Evolutionary conservation across 331 rosid species (phyloP), one percentile per base, ranked within the genome.

Genomic region (Rosa hybrid): DNA sequence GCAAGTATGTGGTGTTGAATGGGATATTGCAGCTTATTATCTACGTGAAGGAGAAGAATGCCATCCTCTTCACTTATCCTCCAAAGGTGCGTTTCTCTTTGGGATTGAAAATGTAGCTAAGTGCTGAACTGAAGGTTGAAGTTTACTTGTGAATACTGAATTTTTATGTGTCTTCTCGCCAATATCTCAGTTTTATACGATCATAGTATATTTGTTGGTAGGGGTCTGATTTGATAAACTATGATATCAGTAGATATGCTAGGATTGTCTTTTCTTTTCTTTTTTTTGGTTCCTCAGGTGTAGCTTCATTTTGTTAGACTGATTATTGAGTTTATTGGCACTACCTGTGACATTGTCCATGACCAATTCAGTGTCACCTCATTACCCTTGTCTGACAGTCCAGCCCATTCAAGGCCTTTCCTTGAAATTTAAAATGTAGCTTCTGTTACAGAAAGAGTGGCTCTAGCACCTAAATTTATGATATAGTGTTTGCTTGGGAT

Each of bases 51-150:
- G 97, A 96, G 97, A 96, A 96, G 86, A 87, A 90, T 69, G 97
- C 97, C 72, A 92, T 96, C 75, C 88, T 96, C 82, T 93, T 92
- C 60, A 96, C 98, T n/a, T 87, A 93, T 85, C 94, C 98, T 84
- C 97, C 91, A 10, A 84, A 76, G 60, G 99, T 96, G 81, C 77
- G 94, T 77, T 57, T 30, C 63, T 81, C 41, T 42, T 23, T 64
- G 2, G 3, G 9, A 48, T 64, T 30, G 10, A 50, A 63, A 63
- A 27, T 77, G 46, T 27, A 20, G 72, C 13, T 45, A 27, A 63
- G 5, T 63, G 20, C 17, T 30, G 0, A 57, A 11, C 51, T 48
- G 13, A 13, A 21, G 7, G 25, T 44, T 42, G 57, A 25, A 21
- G 5, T 45, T 2, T 14, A 11, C 27, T 75, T n/a, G 20, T 25